These are phyloP conservation scores for Coemansia sp. DNA, from an alignment of 192 early-diverging fungal species.

Conservation along the genomic window DNA sequence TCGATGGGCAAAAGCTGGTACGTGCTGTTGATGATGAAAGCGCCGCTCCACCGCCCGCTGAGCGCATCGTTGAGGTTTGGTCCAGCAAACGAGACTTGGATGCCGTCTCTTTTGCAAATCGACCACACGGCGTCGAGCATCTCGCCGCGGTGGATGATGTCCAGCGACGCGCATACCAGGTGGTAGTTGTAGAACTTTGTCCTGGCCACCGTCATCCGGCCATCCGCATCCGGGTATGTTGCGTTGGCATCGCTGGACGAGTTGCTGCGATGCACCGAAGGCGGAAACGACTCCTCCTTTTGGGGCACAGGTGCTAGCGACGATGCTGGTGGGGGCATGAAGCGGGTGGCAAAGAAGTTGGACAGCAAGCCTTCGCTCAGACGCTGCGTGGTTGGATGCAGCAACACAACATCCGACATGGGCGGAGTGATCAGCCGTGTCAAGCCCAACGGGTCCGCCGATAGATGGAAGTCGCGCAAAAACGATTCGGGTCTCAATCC, in stretches of 20 bases:
- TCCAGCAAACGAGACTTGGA: constrained; percentile 31
- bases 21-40: constrained; percentile 30
- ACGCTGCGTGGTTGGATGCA: constrained; percentile 25
- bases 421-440: constrained; percentile 30
- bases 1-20: constrained; percentile 31
- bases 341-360: constrained; percentile 31
- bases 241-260: not conserved
- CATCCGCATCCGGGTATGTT: not conserved
- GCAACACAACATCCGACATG: constrained; percentile 27
- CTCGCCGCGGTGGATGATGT: constrained; percentile 14
- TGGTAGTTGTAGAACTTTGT: constrained; percentile 22
- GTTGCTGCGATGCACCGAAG: not conserved
- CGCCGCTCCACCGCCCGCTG: constrained; percentile 24
- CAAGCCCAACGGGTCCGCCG: constrained; percentile 28
- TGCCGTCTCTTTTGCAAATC: constrained; percentile 22
- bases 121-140: constrained; percentile 21
- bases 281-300: no score
- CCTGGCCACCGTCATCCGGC: not conserved
- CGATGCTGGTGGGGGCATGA: not conserved
- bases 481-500: constrained; percentile 29
- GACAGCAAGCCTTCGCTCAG: constrained; percentile 38
- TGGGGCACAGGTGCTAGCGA: no score
- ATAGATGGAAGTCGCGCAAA: constrained; percentile 29
- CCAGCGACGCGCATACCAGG: constrained; percentile 31
- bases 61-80: constrained; percentile 23